phyloP scores from a whole-genome alignment of 2,329 filamentous ascomycete genomes.

The Cadophora sp. region DNA sequence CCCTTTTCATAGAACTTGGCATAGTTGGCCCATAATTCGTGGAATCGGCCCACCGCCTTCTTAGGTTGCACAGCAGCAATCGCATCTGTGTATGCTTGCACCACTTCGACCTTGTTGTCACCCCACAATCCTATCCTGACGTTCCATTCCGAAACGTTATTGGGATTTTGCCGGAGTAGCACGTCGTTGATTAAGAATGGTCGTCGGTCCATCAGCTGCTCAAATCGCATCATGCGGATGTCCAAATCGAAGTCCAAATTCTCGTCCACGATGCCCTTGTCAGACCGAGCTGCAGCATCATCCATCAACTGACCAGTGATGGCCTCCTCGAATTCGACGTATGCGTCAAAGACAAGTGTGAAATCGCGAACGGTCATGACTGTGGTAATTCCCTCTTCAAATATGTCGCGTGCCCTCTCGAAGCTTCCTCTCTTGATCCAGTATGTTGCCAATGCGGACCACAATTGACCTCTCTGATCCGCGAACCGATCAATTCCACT shows the following conservation, averaged over 20 bases:
- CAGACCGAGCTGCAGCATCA: slow-evolving; percentile 78
- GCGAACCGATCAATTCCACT: slow-evolving; percentile 91
- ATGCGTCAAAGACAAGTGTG: slow-evolving; percentile 94
- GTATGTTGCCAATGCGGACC: slow-evolving; percentile 94
- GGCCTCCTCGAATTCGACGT: slow-evolving; percentile 95
- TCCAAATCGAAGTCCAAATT: slow-evolving; percentile 93
- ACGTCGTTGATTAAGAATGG: slow-evolving; percentile 98
- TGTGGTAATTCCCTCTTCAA: slow-evolving; percentile 95
- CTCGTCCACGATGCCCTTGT: slow-evolving; percentile 78
- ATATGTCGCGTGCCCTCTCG: slow-evolving; percentile 89
- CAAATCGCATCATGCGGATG: slow-evolving; percentile 96
- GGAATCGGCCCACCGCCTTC: slow-evolving; percentile 90
- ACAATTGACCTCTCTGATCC: slow-evolving; percentile 93
- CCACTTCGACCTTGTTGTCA: slow-evolving; percentile 87
- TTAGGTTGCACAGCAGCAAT: slow-evolving; percentile 94
- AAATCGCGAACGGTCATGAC: slow-evolving; percentile 99
- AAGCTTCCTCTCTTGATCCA: slow-evolving; percentile 95
- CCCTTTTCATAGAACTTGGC: slow-evolving; percentile 95
- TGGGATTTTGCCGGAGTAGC: slow-evolving; percentile 90
- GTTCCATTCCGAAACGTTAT: slow-evolving; percentile 96
- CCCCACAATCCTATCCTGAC: slow-evolving; percentile 97
- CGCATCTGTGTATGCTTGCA: slow-evolving; percentile 92
- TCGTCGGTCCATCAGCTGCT: slow-evolving; percentile 95
- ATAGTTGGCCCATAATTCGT: slow-evolving; percentile 95
- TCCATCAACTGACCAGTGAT: slow-evolving; percentile 94